These are phyloP conservation scores for Purpureocillium takamizusanense DNA, from an alignment of 2,329 filamentous ascomycete genomes.

Conservation along the genomic window DNA sequence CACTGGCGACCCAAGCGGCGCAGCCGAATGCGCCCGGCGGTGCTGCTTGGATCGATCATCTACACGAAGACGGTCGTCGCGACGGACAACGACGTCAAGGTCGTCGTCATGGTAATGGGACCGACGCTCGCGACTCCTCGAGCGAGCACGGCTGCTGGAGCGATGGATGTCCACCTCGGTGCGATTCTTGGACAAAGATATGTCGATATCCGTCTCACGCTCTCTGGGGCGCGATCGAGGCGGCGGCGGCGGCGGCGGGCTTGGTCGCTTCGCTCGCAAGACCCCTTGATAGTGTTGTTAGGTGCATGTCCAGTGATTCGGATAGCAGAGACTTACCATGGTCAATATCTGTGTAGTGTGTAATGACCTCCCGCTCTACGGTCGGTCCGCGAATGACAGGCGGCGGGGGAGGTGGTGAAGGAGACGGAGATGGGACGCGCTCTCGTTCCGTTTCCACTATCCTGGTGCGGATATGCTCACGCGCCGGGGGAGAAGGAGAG, in stretches of 20 bases:
- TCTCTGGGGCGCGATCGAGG: constrained; percentile 35
- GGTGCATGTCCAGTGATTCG: too few species aligned
- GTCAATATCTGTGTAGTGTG: constrained; percentile 78
- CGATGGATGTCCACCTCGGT: constrained; percentile 50
- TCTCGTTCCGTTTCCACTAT: constrained; percentile 40
- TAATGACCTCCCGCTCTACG: constrained; percentile 83
- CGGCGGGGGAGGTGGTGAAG: constrained; percentile 50
- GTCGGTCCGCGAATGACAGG: constrained; percentile 65
- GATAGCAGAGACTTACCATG: constrained; percentile 51
- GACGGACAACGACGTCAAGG: constrained; percentile 55
- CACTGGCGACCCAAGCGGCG: constrained; percentile 27
- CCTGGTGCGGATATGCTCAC: constrained; percentile 37
- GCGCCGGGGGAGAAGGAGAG: constrained; percentile 29
- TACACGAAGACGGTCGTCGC: constrained; percentile 39
- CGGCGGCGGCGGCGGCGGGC: constrained; percentile 39
- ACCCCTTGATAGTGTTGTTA: constrained; percentile 29
- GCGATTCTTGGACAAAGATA: constrained; percentile 42
- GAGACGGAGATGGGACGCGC: constrained; percentile 34
- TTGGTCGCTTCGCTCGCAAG: constrained; percentile 31
- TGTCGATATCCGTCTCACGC: constrained; percentile 48
- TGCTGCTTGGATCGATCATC: constrained; percentile 30
- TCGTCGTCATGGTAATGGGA: constrained; percentile 51
- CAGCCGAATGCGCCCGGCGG: constrained; percentile 44
- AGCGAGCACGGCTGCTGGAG: constrained; percentile 24
- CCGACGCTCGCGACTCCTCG: constrained; percentile 29